Base-by-base conservation (phyloP, 371 early-diverging fungal species). In the Blakeslea trispora region DNA sequence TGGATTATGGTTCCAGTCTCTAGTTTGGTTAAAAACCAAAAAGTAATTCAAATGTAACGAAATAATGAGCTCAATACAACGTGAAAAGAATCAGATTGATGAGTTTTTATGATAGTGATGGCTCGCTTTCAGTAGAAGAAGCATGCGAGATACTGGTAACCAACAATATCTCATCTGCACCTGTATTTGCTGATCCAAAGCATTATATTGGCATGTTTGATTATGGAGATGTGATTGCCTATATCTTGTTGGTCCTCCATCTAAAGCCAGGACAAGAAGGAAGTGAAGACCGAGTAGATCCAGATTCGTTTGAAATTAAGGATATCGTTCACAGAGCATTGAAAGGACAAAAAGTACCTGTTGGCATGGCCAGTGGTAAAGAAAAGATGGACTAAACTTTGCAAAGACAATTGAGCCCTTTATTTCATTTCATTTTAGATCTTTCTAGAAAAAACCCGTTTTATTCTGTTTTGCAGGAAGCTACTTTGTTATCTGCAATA, bases 361-460 rank as follows among this genome's bases (percentile, higher is more conserved):
- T 85, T n/a, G 81, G 74, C 45, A 59, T 86, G 19, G 84, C 81
- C 3, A 80, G 78, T 49, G 75, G 81, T 72, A 65, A 45, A 49
- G 49, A 21, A 50, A 35, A 15, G 28, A 57, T 45, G n/a, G 11
- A n/a, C n/a, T n/a, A n/a, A n/a, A n/a, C n/a, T n/a, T n/a, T n/a
- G n/a, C n/a, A n/a, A n/a, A n/a, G n/a, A n/a, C n/a, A n/a, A n/a
- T n/a, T n/a, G n/a, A n/a, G n/a, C n/a, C n/a, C n/a, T n/a, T 31
- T 60, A 21, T 35, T 15, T 15, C 5, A 35, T 53, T 1, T 45
- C 1, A 22, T 17, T 21, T 14, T 53, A 71, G 94, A 93, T 65
- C 59, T 91, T 41, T 92, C 93, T n/a, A 81, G 82, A 24, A 82
- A 83, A 50, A 90, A 93, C 53, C 92, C 94, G 15, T 93, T 92